These are phyloP conservation scores for Mucor sp. DNA, from an alignment of 371 early-diverging fungal species.

Conservation along the genomic window DNA sequence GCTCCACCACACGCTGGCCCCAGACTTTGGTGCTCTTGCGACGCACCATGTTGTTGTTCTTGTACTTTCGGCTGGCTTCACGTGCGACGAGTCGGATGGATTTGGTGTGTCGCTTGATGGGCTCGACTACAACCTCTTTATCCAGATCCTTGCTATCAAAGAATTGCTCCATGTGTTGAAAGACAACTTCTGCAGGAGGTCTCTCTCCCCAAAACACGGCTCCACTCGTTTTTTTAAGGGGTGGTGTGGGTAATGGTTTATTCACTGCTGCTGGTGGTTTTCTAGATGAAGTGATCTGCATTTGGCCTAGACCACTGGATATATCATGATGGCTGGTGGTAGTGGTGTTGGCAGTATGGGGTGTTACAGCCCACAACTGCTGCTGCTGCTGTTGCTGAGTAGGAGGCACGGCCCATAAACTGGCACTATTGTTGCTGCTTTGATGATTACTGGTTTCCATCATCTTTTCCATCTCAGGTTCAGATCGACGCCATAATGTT, in stretches of 20 bases:
- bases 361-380: constrained; percentile 7
- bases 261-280: not conserved
- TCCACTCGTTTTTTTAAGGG: not conserved
- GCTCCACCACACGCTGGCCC: constrained; percentile 46
- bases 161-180: constrained; percentile 72
- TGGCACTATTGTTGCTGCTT: constrained; percentile 1
- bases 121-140: constrained; percentile 56
- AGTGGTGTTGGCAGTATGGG: not conserved
- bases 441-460: constrained; percentile 7
- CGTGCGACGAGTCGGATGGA: constrained; percentile 56
- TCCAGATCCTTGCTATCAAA: constrained; percentile 82
- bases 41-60: constrained; percentile 31
- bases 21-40: constrained; percentile 60
- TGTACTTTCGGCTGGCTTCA: constrained; percentile 41
- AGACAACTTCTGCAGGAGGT: constrained; percentile 75
- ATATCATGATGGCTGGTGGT: not conserved
- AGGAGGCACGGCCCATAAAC: constrained; percentile 37
- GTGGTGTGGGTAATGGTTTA: constrained; percentile 3
- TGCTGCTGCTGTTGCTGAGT: not conserved
- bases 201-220: constrained; percentile 67
- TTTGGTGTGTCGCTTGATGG: constrained; percentile 31
- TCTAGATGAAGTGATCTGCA: not conserved
- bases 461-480: not conserved
- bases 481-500: constrained; percentile 13
- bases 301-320: not conserved